Percentiles rank a stretch among this genome's conserved stretches.
phyloP scores from a whole-genome alignment of 306 rosid species.

The Cyclanthera cordifolia region DNA sequence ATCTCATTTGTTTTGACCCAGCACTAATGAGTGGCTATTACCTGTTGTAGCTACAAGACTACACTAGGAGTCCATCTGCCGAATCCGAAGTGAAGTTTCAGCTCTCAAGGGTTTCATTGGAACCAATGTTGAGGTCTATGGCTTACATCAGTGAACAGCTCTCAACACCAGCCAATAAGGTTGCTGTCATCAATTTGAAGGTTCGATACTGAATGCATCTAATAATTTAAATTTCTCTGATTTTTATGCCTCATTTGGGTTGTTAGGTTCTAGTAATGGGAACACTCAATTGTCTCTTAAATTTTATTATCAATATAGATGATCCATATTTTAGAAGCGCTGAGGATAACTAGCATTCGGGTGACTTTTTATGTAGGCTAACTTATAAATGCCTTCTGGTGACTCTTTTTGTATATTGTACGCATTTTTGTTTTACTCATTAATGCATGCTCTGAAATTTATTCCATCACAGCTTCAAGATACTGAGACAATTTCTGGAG shows the following conservation, averaged over 20 bases:
- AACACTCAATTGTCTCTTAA: not conserved
- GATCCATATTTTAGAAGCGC: slow-evolving; percentile 7
- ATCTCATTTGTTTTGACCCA: slow-evolving; percentile 4
- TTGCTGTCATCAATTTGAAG: slow-evolving; percentile 88
- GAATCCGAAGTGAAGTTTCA: slow-evolving; percentile 91
- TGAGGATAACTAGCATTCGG: not conserved
- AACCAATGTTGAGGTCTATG: slow-evolving; percentile 88
- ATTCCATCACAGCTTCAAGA: slow-evolving; percentile 57
- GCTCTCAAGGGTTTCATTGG: slow-evolving; percentile 67
- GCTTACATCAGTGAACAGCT: slow-evolving; percentile 84
- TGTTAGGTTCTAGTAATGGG: not conserved
- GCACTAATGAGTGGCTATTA: slow-evolving; percentile 9
- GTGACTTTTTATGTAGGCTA: not conserved
- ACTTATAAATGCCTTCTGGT: not conserved
- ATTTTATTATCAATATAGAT: not conserved
- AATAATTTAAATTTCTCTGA: not conserved
- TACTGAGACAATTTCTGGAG: slow-evolving; percentile 67
- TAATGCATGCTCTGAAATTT: not conserved
- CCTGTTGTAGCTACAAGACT: slow-evolving; percentile 68
- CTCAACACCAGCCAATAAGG: slow-evolving; percentile 81
- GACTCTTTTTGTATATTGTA: not conserved
- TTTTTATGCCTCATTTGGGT: not conserved
- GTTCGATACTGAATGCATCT: slow-evolving; percentile 14
- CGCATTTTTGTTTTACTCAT: not conserved
- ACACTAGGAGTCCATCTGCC: slow-evolving; percentile 47